phyloP scores from a whole-genome alignment of 2,329 filamentous ascomycete genomes.

The Thelonectria blattea region DNA sequence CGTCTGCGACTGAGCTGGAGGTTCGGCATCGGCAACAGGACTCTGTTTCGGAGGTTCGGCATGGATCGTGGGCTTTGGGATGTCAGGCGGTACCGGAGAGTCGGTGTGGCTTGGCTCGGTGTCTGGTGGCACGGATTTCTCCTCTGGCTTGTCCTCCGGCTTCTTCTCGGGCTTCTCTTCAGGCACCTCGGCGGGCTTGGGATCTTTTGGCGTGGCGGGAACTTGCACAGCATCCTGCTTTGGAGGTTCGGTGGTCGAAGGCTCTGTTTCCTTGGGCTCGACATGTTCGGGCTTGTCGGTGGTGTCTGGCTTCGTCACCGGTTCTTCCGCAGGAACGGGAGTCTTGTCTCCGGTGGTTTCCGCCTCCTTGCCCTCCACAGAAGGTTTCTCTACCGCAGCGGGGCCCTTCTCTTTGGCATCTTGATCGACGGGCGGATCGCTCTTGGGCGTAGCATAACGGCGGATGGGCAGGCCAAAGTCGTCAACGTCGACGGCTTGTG shows the following conservation, averaged over 20 bases:
- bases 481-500: constrained; percentile 58
- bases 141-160: not conserved
- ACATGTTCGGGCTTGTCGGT: constrained; percentile 47
- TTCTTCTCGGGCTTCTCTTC: not conserved
- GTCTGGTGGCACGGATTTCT: constrained; percentile 11
- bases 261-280: constrained; percentile 43
- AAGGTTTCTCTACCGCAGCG: constrained; percentile 7
- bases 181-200: constrained; percentile 14
- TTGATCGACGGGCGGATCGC: constrained; percentile 26
- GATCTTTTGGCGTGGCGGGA: constrained; percentile 2
- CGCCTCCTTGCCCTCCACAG: constrained; percentile 16
- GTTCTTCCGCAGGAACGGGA: constrained; percentile 2
- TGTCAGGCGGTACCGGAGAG: constrained; percentile 6
- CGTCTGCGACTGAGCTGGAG: constrained; percentile 18
- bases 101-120: constrained; percentile 10
- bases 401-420: constrained; percentile 16
- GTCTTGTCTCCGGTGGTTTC: constrained; percentile 14
- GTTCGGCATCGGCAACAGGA: constrained; percentile 11
- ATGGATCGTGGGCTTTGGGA: not conserved
- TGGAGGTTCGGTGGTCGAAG: constrained; percentile 17
- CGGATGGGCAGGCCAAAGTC: constrained; percentile 74
- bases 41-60: constrained; percentile 9
- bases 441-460: constrained; percentile 49
- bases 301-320: constrained; percentile 42
- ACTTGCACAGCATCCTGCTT: constrained; percentile 11